Base-by-base conservation (phyloP, 2,329 filamentous ascomycete genomes). In the Fusarium sp. region DNA sequence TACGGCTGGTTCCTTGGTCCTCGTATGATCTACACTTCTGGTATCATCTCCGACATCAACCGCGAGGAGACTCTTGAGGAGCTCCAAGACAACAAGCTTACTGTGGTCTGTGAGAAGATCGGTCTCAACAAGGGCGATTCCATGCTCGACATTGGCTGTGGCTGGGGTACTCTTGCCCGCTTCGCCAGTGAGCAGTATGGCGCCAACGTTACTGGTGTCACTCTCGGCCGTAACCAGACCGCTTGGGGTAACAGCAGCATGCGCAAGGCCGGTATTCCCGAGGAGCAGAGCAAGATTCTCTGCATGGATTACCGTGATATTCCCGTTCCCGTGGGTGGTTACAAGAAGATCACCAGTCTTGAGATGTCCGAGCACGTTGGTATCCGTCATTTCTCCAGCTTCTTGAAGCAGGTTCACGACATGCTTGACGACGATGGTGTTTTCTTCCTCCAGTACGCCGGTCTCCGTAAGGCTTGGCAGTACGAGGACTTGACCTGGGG, bases 291-390 rank as follows among this genome's bases (percentile, higher is more conserved):
- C 83, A 91, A 89, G 72, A 94, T 98, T 77, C 84, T 97, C 68
- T 98, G 96, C 87, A 92, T 94, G 88, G 96, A 98, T 81, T 99
- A 98, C 85, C 93, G 96, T 76, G 96, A 98, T 77, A 94, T 96
- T 71, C 92, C 93, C 28, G 87, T 92, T 20, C 90, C 92, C 20
- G 82, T 91, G 73, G 75, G 75, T 53, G 71, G 76, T 56, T 98
- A 95, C 85, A 89, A 96, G 82, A 97, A 97, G 84, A 97, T 98
- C 77, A 97, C 94, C 73, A 97, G 93, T 80, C 89, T 98, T 56
- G 96, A 99, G 82, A 98, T 98, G 96, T 94, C 93, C 55, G 96
- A 98, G 85, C 96, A 99, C 83, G 96, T 98, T 73, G 96, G 96
- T 83, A 92, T 98, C 64, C 92, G 94, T 71, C 92, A 97, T 82